Base-by-base conservation (phyloP, 495 filamentous ascomycete genomes). In the Tuber calosporum region DNA sequence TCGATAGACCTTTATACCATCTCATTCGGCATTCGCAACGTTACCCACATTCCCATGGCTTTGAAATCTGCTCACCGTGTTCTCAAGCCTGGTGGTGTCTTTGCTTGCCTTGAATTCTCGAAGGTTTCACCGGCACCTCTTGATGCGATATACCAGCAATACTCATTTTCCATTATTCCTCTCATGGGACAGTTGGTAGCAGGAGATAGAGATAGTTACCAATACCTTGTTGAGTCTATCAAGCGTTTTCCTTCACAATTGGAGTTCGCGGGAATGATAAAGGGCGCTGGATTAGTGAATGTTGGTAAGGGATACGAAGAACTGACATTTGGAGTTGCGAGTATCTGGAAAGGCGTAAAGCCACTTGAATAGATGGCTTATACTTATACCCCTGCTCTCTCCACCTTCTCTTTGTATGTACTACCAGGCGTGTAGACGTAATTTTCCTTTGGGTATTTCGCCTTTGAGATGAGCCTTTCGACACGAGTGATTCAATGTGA, bases 181-280 rank as follows among this genome's bases (percentile, higher is more conserved):
- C 79, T 99, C 67, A 97, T 99, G 82, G 95, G 95, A 26, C 94
- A 99, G 84, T 77, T 99, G 76, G 94, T 99, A 41, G 96, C 95
- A 4, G 94, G 91, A 3, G 95, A 99, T 82, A 86, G 95, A 69
- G 93, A 93, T 78, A 97, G 93, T 81, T 99, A 99, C 83, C 96
- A 98, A 87, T 99, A 99, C 84, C 84, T 99, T 45, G 96, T 98
- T 38, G 95, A 99, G 87, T 97, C 93, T 83, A 98, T 99, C 84
- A 93, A 97, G 85, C 84, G 87, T 58, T 99, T 98, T 81, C 96
- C 96, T 4, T 88, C 85, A 69, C 95, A 99, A 85, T 84, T 87
- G 69, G 88, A 92, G 80, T 98, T 94, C 82, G 85, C 88, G 77
- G 88, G 87, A 66, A 95, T 98, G 93, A 95, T 99, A 80, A 84